Evolutionary conservation across 805 yeast genomes (phyloP), one percentile per base, ranked within the genome.

Genomic region (Kazachstania taianensis): DNA sequence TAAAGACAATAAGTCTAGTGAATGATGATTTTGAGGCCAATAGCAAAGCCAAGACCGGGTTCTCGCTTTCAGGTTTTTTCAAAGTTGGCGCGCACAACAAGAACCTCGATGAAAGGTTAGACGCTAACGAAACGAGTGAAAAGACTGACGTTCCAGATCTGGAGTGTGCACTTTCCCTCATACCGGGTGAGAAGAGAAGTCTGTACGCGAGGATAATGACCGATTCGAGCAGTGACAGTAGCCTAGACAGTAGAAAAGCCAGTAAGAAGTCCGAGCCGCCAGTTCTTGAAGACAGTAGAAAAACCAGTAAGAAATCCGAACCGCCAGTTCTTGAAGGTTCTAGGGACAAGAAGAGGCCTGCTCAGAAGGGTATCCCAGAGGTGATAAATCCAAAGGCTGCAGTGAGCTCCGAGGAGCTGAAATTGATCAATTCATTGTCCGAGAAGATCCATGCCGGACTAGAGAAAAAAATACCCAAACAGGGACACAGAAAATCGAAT

Each of bases 371-470:
- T 16, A 36, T 43, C 5, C 46, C 46, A 12, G 35, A 40, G 9
- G 43, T 53, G 5, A 55, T 55, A 7, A 53, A 54, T 31, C 46
- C 53, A 19, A 33, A 39, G 8, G 65, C 70, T 1, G 74, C 75
- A 2, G 73, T 73, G 24, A 75, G 75, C 26, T 67, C 66, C 27
- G 63, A 63, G 6, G 76, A 73, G 43, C 57, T 72, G 32, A 62
- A 63, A 28, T 45, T 73, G 37, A 73, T 73, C 37, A 69, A 70
- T 43, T 61, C 63, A 29, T 55, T 73, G 48, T 62, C 70, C 36
- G 70, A 64, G 15, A 67, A 63, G 41, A 73, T 72, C 35, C 68
- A 69, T 35, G 60, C 62, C 36, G 65, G 66, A 1, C 57, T 45
- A 7, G 25, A 22, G 25, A 22, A 22, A n/a, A 22, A 22, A n/a